These are phyloP conservation scores for Boletus huronensis DNA, from an alignment of 768 basidiomycete genomes.

Conservation along the genomic window DNA sequence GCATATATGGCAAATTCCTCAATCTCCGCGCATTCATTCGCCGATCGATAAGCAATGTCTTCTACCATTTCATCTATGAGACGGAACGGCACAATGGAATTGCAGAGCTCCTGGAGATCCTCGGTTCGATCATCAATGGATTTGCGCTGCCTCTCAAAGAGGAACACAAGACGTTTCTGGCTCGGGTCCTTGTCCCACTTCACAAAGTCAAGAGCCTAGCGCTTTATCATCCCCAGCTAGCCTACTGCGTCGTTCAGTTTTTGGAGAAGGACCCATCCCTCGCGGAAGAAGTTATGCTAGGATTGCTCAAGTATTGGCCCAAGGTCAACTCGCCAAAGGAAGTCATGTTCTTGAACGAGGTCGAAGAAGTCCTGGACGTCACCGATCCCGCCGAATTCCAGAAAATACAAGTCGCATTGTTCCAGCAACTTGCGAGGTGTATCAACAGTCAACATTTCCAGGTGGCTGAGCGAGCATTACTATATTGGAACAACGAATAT, in stretches of 20 bases:
- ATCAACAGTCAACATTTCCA: slow-evolving; percentile 99
- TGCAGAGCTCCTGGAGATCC: slow-evolving; percentile 94
- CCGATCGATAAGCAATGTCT: slow-evolving; percentile 98
- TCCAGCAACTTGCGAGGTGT: slow-evolving; percentile 92
- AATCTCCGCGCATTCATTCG: slow-evolving; percentile 98
- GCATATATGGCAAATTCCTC: slow-evolving; percentile 99
- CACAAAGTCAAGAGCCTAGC: slow-evolving; percentile 99
- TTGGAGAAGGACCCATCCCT: slow-evolving; percentile 91
- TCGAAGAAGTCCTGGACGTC: slow-evolving; percentile 97
- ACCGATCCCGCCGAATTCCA: slow-evolving; percentile 95
- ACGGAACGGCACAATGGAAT: slow-evolving; percentile 99
- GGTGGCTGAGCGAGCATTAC: slow-evolving; percentile 92
- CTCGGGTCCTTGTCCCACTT: slow-evolving; percentile 87
- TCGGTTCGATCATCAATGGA: slow-evolving; percentile 99
- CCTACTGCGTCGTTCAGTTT: slow-evolving; percentile 99
- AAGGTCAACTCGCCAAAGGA: slow-evolving; percentile 99
- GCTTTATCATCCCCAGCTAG: slow-evolving; percentile 97
- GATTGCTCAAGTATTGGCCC: slow-evolving; percentile 96
- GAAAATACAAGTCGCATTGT: slow-evolving; percentile 90
- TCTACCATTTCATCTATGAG: slow-evolving; percentile 98
- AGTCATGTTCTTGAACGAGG: slow-evolving; percentile 99
- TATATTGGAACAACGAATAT: slow-evolving; percentile 99
- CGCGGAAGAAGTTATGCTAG: slow-evolving; percentile 94
- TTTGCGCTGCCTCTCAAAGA: slow-evolving; percentile 98
- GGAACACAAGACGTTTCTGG: slow-evolving; percentile 97